A percentile compares a stretch with the other conserved stretches of the same genome.
phyloP scores from a whole-genome alignment of 2,329 filamentous ascomycete genomes.

The Pseudogymnoascus sp. region DNA sequence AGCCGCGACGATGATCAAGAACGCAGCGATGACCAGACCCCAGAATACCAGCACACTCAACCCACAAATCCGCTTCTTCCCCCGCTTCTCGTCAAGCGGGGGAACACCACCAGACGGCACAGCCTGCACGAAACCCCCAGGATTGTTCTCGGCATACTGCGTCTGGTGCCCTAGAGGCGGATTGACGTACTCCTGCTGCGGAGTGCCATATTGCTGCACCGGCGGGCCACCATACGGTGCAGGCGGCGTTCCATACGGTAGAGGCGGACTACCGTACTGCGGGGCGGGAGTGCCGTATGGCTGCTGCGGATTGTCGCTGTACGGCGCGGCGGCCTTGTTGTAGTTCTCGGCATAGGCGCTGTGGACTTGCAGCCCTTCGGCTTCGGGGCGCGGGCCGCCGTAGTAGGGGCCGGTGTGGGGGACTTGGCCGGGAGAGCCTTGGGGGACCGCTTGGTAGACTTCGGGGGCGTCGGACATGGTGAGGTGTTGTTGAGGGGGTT shows the following conservation, averaged over 20 bases:
- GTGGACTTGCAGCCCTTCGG: background rate
- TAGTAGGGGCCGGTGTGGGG: background rate
- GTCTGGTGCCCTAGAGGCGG: background rate
- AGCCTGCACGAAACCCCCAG: background rate
- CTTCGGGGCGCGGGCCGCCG: background rate
- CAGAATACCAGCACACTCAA: background rate
- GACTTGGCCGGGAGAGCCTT: background rate
- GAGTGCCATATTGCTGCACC: background rate
- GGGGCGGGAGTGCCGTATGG: background rate
- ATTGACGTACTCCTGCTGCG: background rate
- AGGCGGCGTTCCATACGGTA: background rate
- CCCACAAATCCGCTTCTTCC: background rate
- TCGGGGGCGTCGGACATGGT: constrained; percentile 5
- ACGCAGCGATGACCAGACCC: background rate
- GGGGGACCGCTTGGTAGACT: background rate
- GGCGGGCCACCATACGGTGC: background rate
- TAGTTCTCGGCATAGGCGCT: background rate
- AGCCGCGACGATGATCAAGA: background rate
- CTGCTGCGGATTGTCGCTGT: background rate
- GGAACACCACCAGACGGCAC: background rate
- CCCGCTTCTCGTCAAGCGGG: background rate
- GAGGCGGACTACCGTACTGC: background rate
- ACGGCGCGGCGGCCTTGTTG: background rate
- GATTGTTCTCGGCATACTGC: background rate
- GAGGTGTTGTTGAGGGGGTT: background rate